A percentile compares a stretch with the other conserved stretches of the same genome.
Evolutionary conservation across 2,329 filamentous ascomycete species (phyloP).

Genomic region (Fusarium sp.): DNA sequence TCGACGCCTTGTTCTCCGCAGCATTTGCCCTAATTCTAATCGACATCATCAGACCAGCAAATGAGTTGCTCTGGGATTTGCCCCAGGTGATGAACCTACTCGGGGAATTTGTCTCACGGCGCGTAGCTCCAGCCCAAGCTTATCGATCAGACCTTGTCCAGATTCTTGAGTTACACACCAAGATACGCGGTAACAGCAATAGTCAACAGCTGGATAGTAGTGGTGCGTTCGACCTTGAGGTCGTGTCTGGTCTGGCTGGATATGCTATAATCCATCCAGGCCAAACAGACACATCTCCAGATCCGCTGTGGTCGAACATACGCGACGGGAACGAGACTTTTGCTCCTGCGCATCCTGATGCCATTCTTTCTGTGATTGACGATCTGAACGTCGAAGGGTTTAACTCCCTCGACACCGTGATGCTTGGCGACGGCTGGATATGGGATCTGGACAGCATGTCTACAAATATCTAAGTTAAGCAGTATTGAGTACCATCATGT

Average conservation of each 20-base stretch:
- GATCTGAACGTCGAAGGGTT: slow-evolving; percentile 27
- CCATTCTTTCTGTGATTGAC: slow-evolving; percentile 38
- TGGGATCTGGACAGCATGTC: slow-evolving; percentile 28
- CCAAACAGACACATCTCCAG: slow-evolving; percentile 22
- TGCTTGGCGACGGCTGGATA: slow-evolving; percentile 34
- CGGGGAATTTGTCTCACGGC: slow-evolving; percentile 33
- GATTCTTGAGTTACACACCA: slow-evolving; percentile 33
- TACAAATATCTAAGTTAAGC: background rate
- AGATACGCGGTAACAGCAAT: slow-evolving; percentile 13
- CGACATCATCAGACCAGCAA: slow-evolving; percentile 38
- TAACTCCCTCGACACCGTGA: slow-evolving; percentile 11
- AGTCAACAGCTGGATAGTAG: background rate
- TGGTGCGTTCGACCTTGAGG: background rate
- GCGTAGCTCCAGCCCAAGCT: slow-evolving; percentile 39
- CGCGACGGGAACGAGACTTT: background rate
- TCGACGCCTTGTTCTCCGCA: slow-evolving; percentile 39
- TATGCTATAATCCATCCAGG: slow-evolving; percentile 24
- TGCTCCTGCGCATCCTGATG: slow-evolving; percentile 14
- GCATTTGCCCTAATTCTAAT: slow-evolving; percentile 38
- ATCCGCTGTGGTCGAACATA: slow-evolving; percentile 39
- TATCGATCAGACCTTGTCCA: slow-evolving; percentile 36
- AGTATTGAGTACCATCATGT: background rate
- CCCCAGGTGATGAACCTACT: slow-evolving; percentile 38
- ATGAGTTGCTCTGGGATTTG: slow-evolving; percentile 39
- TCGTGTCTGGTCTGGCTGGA: slow-evolving; percentile 7